Percentiles rank a stretch among this genome's conserved stretches.
Conservation (phyloP, 2,329 filamentous ascomycete genomes). For the Xylaria arbuscula region DNA sequence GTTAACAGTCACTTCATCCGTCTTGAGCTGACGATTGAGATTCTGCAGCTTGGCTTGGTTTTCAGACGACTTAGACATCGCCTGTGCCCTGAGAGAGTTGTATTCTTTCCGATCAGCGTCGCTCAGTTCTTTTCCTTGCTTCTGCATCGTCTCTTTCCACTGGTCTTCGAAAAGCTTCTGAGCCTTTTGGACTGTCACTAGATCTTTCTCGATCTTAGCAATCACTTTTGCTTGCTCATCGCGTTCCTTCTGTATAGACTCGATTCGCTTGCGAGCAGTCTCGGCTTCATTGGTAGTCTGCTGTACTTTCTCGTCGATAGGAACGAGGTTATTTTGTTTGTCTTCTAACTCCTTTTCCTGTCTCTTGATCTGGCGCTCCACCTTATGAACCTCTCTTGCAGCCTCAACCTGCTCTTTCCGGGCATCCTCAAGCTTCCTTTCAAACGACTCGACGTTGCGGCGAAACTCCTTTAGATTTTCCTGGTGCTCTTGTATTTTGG, state of each 20-base stretch:
- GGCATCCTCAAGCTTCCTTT: slow-evolving; percentile 81
- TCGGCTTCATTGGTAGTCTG: slow-evolving; percentile 79
- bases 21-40: slow-evolving; percentile 87
- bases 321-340: slow-evolving; percentile 84
- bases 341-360: slow-evolving; percentile 91
- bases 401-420: slow-evolving; percentile 84
- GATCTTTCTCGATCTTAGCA: slow-evolving; percentile 80
- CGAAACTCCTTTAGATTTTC: slow-evolving; percentile 94
- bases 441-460: slow-evolving; percentile 86
- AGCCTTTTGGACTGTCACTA: slow-evolving; percentile 87
- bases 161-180: slow-evolving; percentile 89
- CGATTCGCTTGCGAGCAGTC: slow-evolving; percentile 73
- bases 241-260: slow-evolving; percentile 78
- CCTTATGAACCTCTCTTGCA: slow-evolving; percentile 78
- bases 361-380: slow-evolving; percentile 85
- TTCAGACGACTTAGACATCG: slow-evolving; percentile 81
- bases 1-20: slow-evolving; percentile 89
- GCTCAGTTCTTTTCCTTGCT: slow-evolving; percentile 86
- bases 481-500: slow-evolving; percentile 91
- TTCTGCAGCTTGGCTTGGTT: slow-evolving; percentile 88
- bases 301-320: slow-evolving; percentile 90
- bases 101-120: slow-evolving; percentile 91
- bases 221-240: slow-evolving; percentile 76
- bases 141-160: slow-evolving; percentile 84
- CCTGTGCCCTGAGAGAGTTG: slow-evolving; percentile 83